phyloP scores from a whole-genome alignment of 306 rosid species.

The Dryas drummondii region DNA sequence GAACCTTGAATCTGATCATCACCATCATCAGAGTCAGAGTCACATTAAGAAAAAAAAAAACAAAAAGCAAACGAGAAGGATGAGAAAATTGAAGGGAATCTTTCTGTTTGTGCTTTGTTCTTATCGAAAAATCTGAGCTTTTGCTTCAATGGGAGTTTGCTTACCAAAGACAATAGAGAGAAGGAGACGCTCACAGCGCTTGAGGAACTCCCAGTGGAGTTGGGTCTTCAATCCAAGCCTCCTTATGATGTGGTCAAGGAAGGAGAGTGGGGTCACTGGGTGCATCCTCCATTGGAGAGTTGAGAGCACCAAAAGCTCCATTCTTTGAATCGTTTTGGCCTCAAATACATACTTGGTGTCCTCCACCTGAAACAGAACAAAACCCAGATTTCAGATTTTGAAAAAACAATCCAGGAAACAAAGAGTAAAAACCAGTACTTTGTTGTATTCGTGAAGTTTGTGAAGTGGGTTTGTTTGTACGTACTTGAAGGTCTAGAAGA shows the following conservation, averaged over 20 bases:
- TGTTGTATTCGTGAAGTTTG: too few species aligned
- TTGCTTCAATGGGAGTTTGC: neutral
- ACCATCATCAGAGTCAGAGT: too few species aligned
- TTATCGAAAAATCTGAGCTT: slow-evolving; percentile 8
- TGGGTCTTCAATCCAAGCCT: slow-evolving; percentile 70
- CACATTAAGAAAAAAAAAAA: too few species aligned
- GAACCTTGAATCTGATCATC: slow-evolving; percentile 64
- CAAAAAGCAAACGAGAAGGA: neutral
- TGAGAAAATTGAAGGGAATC: neutral
- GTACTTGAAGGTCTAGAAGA: slow-evolving; percentile 89
- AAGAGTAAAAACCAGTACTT: neutral
- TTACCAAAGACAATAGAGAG: slow-evolving; percentile 72
- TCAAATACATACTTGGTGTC: slow-evolving; percentile 63
- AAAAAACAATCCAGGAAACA: neutral
- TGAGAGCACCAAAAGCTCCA: slow-evolving; percentile 85
- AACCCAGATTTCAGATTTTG: slow-evolving; percentile 8
- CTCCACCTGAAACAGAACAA: slow-evolving; percentile 53
- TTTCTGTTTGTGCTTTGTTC: slow-evolving; percentile 6
- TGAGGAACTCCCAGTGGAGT: slow-evolving; percentile 72
- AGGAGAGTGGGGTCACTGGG: slow-evolving; percentile 84
- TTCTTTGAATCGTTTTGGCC: slow-evolving; percentile 81
- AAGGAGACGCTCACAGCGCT: slow-evolving; percentile 70
- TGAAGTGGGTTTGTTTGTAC: neutral
- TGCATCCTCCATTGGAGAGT: slow-evolving; percentile 93
- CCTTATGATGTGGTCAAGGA: slow-evolving; percentile 70